Evolutionary conservation across 2,329 filamentous ascomycete genomes (phyloP), one percentile per base, ranked within the genome.

Genomic region (Fonsecaea erecta): DNA sequence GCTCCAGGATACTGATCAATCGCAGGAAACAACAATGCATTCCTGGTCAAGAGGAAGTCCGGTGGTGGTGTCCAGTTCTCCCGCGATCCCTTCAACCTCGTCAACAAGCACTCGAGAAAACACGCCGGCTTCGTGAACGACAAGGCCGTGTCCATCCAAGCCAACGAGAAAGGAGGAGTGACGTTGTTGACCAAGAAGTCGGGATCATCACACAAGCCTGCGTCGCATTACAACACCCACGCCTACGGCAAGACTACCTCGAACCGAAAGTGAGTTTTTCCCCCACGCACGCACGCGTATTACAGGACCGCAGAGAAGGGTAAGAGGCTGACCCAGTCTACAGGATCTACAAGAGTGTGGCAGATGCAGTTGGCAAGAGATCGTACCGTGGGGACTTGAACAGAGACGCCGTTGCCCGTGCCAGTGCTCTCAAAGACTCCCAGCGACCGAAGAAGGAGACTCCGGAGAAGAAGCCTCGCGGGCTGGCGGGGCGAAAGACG

Each of bases 91-190:
- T 83, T 97, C 74, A 99, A 98, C 88, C 83, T 98, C 82, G 86
- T 83, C 80, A 98, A 97, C 90, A 85, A 89, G 83, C 90, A 96
- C 86, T 89, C 86, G 75, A 90, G 92, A 84, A 98, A 96, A 89
- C 87, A 97, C 82, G 91, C 91, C 76, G 95, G 95, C 77, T 96
- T 93, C 82, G 88, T 92, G 82, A 97, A 96, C 85, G 87, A 89
- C 80, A 95, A 97, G 92, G 93, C 95, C 75, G 83, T 98, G 77
- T 92, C 93, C 78, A 83, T 99, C 77, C 82, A 87, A 76, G 46
- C 63, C 58, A 85, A 81, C 74, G 87, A 92, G 81, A 90, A 94
- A 82, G 91, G 91, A 75, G 92, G 89, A 76, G 84, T 98, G 74
- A 84, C 86, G 77, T 82, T 97, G 77, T 85, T 88, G 81, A 90